Percentiles rank a stretch among this genome's conserved stretches.
Evolutionary conservation across 1,284 basidiomycete genomes (phyloP).

Genomic region (Lentinus polychrous): DNA sequence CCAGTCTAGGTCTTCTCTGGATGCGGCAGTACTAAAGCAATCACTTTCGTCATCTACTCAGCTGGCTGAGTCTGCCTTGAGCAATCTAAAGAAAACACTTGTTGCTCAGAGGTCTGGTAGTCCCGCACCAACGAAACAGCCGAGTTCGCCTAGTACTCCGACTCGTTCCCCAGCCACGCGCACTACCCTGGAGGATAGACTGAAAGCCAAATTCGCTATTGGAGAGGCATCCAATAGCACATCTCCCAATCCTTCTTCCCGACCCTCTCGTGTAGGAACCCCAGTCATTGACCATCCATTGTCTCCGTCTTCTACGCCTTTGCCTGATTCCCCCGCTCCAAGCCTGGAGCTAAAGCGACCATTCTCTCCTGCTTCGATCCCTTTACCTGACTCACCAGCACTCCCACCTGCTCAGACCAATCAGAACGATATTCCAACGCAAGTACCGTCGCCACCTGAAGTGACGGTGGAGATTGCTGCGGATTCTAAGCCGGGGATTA

Average conservation of each 20-base stretch:
- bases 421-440: neutral
- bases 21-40: conserved; percentile 16
- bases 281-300: conserved; percentile 26
- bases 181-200: conserved; percentile 59
- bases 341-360: conserved; percentile 18
- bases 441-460: no score
- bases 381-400: conserved; percentile 39
- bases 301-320: conserved; percentile 29
- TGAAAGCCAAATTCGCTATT: conserved; percentile 52
- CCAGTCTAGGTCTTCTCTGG: conserved; percentile 17
- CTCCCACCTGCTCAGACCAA: conserved; percentile 8
- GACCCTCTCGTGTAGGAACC: conserved; percentile 35
- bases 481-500: no score
- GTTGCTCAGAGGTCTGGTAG: conserved; percentile 43
- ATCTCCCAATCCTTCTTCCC: conserved; percentile 35
- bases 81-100: conserved; percentile 56
- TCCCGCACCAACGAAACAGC: conserved; percentile 21
- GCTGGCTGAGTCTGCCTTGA: conserved; percentile 52
- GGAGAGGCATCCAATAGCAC: conserved; percentile 46
- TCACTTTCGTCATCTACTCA: conserved; percentile 37
- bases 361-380: conserved; percentile 36
- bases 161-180: conserved; percentile 18
- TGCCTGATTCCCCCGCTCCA: conserved; percentile 29
- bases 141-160: conserved; percentile 11
- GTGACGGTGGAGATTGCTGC: no score